Base-by-base conservation (phyloP, 2,329 filamentous ascomycete genomes). In the Cladosporium sp. region DNA sequence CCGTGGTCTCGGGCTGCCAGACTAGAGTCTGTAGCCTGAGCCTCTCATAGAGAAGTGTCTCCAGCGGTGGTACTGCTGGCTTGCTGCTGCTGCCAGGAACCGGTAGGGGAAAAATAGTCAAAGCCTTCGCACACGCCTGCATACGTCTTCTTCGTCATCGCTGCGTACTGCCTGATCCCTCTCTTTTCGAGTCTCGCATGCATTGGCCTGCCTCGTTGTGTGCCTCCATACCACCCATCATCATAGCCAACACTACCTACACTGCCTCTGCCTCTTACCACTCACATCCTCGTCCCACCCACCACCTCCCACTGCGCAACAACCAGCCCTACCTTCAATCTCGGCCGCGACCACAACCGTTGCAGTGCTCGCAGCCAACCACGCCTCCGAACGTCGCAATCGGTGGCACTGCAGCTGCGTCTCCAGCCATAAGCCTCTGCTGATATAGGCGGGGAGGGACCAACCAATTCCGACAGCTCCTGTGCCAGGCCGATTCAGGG, bases 371-470 rank as follows among this genome's bases (percentile, higher is more conserved):
- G 34, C 34, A 58, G 55, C 55, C 55, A 58, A 32, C 21, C 32
- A 58, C 55, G 55, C 55, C 52, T 21, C 28, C 10, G 30, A 30
- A 55, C 52, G 52, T 14, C 52, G 52, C 30, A 21, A 34, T 34
- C 55, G 34, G 21, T 58, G 34, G 30, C 55, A 58, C 55, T 26
- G 21, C 55, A 58, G 55, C 55, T 41, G 24, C 38, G 55, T 58
- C 55, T 58, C 55, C 24, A 41, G 32, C 58, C 58, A 49, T 61
- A 61, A 61, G 28, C 38, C 38, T 41, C 32, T 41, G 47, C 60
- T 63, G 60, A 54, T 63, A 63, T 63, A 63, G 60, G 60, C 11
- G 60, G 60, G 60, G 47, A 54, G 32, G 14, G 52, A n/a, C 28
- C 41, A 47, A 47, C 49, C 49, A 54, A 54, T 54, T 54, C 49